Conservation (phyloP, 805 yeast genomes). For the Schwanniomyces sp. region DNA sequence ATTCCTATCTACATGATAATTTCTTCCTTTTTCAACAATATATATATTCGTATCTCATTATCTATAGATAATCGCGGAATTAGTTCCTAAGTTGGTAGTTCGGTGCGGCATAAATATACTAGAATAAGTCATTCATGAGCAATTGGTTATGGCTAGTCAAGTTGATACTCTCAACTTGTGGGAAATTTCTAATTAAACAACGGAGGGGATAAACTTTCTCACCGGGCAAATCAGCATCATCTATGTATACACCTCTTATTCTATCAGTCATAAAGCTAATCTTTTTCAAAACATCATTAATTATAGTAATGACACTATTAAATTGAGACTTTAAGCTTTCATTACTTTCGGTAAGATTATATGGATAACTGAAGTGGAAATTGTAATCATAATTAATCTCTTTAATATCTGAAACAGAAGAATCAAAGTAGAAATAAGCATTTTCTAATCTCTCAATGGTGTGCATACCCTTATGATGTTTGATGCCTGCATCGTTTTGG, state of each 20-base stretch:
- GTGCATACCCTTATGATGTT: background rate
- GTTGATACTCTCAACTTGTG: constrained; percentile 29
- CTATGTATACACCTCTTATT: constrained; percentile 30
- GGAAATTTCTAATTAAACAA: constrained; percentile 29
- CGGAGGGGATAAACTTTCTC: constrained; percentile 30
- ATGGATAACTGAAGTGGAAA: background rate
- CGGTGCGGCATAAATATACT: background rate
- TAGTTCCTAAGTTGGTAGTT: background rate
- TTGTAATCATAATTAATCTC: constrained; percentile 3
- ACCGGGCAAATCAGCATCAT: constrained; percentile 28
- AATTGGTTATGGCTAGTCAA: constrained; percentile 20
- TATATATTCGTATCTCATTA: background rate
- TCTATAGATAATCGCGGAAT: background rate
- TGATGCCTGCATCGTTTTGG: background rate
- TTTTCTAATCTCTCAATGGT: constrained; percentile 15
- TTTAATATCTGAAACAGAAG: constrained; percentile 16
- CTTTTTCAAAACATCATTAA: constrained; percentile 35
- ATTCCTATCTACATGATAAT: background rate
- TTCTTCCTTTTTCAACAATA: background rate
- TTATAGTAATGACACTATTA: constrained; percentile 27
- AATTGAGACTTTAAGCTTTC: constrained; percentile 20
- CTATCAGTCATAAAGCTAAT: constrained; percentile 31
- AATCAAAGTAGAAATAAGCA: constrained; percentile 35
- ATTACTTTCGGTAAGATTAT: constrained; percentile 1
- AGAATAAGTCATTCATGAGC: constrained; percentile 17